phyloP scores from a whole-genome alignment of 2,329 filamentous ascomycete species.

The Fusarium acutatum region DNA sequence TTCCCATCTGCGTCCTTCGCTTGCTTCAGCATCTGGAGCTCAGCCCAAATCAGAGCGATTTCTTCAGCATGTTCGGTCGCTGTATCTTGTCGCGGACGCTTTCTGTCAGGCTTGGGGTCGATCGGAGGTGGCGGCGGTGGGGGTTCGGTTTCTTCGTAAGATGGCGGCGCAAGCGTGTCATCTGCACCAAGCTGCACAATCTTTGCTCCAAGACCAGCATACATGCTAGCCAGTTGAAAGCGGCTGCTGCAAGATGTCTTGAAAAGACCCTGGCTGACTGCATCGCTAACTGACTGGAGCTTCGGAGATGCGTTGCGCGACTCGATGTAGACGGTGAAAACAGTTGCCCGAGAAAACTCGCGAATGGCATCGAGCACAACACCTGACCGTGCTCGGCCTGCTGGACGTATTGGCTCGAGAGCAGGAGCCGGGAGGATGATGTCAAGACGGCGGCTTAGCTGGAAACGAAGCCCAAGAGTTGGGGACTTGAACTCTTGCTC shows the following conservation, averaged over 20 bases:
- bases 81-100: slow-evolving; percentile 1
- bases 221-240: slow-evolving; percentile 21
- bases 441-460: background rate
- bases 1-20: background rate
- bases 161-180: background rate
- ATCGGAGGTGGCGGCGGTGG: slow-evolving; percentile 1
- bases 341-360: background rate
- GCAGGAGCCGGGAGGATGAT: background rate
- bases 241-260: background rate
- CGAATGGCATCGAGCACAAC: slow-evolving; percentile 21
- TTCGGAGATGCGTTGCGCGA: background rate
- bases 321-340: slow-evolving; percentile 18
- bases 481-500: slow-evolving; percentile 6
- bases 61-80: background rate
- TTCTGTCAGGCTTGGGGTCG: background rate
- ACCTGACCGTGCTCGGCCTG: slow-evolving; percentile 7
- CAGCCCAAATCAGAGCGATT: background rate
- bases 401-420: slow-evolving; percentile 5
- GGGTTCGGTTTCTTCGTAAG: background rate
- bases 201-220: slow-evolving; percentile 15
- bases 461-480: background rate
- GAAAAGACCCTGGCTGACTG: background rate
- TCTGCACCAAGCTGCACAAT: background rate
- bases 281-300: slow-evolving; percentile 11
- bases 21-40: background rate